Conservation (phyloP, 129 eudicot species). For the Chrysanthemum lavandulifolium region DNA sequence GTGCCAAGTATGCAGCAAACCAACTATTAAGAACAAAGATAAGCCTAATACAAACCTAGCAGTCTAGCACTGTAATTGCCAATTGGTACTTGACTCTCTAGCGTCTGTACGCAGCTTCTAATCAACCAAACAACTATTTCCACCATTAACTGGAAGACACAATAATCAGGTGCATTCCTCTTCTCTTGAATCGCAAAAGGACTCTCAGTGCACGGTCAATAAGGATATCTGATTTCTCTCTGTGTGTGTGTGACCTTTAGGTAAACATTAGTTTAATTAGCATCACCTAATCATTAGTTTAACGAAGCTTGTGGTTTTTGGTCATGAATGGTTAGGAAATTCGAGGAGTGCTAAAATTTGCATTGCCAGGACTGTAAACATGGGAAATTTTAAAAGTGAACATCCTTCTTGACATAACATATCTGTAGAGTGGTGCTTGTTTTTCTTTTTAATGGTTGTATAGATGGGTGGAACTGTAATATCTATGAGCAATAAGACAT, state of each 20-base stretch:
- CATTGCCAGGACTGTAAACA: too few species aligned
- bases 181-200: background rate
- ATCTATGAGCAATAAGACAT: background rate
- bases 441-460: background rate
- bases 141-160: background rate
- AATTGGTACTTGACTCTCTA: background rate
- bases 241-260: background rate
- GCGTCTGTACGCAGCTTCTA: background rate
- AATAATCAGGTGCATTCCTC: background rate
- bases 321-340: too few species aligned
- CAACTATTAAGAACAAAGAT: background rate
- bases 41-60: background rate
- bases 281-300: background rate
- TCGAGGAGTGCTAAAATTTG: too few species aligned
- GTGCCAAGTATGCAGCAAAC: background rate
- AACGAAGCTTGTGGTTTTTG: too few species aligned
- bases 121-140: background rate
- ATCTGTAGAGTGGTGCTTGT: too few species aligned
- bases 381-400: too few species aligned
- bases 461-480: background rate
- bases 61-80: background rate
- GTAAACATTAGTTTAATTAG: background rate
- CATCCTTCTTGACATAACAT: too few species aligned
- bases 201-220: background rate
- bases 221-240: background rate